Percentiles rank a stretch among this genome's conserved stretches.
These are phyloP conservation scores for Debaryomyces nepalensis DNA, from an alignment of 1,139 yeast species.

Conservation along the genomic window DNA sequence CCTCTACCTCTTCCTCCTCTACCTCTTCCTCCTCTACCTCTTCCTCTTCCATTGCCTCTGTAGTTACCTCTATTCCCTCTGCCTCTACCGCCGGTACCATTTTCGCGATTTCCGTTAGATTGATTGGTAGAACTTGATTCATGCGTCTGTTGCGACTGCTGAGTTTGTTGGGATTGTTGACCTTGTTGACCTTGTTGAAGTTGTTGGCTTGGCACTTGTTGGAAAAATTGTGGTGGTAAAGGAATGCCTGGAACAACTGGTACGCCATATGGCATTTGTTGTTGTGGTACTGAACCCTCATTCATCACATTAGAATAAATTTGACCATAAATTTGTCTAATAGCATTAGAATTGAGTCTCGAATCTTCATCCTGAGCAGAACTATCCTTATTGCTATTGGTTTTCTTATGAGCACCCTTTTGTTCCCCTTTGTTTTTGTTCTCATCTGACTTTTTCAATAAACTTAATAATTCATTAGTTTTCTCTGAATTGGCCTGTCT, in stretches of 20 bases:
- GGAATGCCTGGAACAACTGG: constrained; percentile 24
- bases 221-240: constrained; percentile 42
- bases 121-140: background rate
- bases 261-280: constrained; percentile 27
- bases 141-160: constrained; percentile 15
- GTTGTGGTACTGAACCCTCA: constrained; percentile 36
- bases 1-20: constrained; percentile 10
- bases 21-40: constrained; percentile 26
- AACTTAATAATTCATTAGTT: constrained; percentile 42
- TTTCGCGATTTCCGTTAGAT: constrained; percentile 16
- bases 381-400: constrained; percentile 10
- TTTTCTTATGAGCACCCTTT: constrained; percentile 15
- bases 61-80: constrained; percentile 25
- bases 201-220: constrained; percentile 19
- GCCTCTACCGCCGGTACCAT: constrained; percentile 28
- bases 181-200: constrained; percentile 15
- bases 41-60: constrained; percentile 32
- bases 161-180: constrained; percentile 6
- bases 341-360: constrained; percentile 41
- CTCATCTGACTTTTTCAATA: constrained; percentile 34
- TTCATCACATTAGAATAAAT: constrained; percentile 50
- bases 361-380: constrained; percentile 23
- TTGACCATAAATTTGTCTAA: constrained; percentile 54
- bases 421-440: constrained; percentile 20
- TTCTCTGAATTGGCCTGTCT: constrained; percentile 15